Evolutionary conservation across 495 filamentous ascomycete genomes (phyloP), one percentile per base, ranked within the genome.

Genomic region (Trichocladium antarcticum): DNA sequence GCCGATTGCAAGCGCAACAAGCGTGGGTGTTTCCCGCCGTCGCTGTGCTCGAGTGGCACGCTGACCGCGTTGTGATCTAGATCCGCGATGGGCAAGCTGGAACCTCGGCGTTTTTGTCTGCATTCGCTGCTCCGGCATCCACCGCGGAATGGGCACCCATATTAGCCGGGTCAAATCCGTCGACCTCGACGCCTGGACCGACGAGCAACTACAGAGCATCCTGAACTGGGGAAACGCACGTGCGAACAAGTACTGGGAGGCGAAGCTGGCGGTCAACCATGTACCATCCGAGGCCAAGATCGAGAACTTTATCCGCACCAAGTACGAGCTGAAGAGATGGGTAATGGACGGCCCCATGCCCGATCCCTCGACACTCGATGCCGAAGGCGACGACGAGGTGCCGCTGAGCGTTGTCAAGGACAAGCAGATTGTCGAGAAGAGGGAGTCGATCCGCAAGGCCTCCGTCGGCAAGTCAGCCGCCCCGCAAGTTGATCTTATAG

Each of bases 1-100:
- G 92, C 92, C 34, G 92, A 98, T 62, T 98, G 92, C 76, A 98
- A 98, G 74, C 79, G 86, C 64, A 97, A 96, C 67, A 97, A 97
- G 63, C 92, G 90, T 93, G 60, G 62, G 83, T 74, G 29, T 48
- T 15, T 47, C 17, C 11, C 22, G 10, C 16, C 19, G 37, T 16
- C 17, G 47, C 16, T 4, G 16, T 17, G 35, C 15, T 51, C 39
- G 39, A 39, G 11, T 20, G 11, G 4, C 43, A 22, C 27, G 49
- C 54, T 63, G 39, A 66, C 51, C 34, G 10, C 11, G 37, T 34
- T 17, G 17, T 6, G 21, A 40, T 42, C 27, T 62, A 94, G 87
- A 94, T 70, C 93, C 92, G 51, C 79, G 93, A 82, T 98, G 92
- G 92, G 92, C 93, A 2, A 93, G 87, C 57, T 97, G 92, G 89